Conservation (phyloP, 768 basidiomycete species). For the Serendipita sp. region DNA sequence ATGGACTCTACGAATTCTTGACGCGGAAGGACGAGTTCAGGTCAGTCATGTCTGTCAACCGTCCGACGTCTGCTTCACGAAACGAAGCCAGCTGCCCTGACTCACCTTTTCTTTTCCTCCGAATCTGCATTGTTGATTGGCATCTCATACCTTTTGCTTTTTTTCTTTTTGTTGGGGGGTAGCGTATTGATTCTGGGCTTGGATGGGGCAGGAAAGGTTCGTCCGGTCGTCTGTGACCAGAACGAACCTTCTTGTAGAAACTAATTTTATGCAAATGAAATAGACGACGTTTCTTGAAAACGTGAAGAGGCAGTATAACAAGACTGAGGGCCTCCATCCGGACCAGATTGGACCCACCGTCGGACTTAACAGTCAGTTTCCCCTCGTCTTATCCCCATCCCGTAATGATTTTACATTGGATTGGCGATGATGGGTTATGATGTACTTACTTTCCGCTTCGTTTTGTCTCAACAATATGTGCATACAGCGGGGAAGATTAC, state of each 20-base stretch:
- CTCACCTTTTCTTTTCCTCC: conserved; percentile 47
- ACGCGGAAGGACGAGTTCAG: conserved; percentile 45
- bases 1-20: conserved; percentile 78
- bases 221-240: conserved; percentile 24
- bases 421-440: too few species aligned
- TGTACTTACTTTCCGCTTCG: background rate
- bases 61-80: too few species aligned
- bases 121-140: conserved; percentile 38
- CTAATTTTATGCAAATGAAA: too few species aligned
- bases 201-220: conserved; percentile 86
- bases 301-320: conserved; percentile 85
- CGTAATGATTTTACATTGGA: too few species aligned
- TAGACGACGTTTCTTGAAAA: conserved; percentile 72
- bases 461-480: too few species aligned
- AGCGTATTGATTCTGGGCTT: conserved; percentile 21
- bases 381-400: background rate
- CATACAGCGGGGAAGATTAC: conserved; percentile 79
- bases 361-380: conserved; percentile 81
- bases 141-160: background rate
- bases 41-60: conserved; percentile 10
- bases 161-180: background rate
- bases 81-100: background rate
- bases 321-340: conserved; percentile 70
- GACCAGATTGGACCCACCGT: conserved; percentile 94
- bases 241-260: too few species aligned